A percentile compares a stretch with the other conserved stretches of the same genome.
phyloP scores from a whole-genome alignment of 352 stramenopile species.

The Saprolegnia parasitica region DNA sequence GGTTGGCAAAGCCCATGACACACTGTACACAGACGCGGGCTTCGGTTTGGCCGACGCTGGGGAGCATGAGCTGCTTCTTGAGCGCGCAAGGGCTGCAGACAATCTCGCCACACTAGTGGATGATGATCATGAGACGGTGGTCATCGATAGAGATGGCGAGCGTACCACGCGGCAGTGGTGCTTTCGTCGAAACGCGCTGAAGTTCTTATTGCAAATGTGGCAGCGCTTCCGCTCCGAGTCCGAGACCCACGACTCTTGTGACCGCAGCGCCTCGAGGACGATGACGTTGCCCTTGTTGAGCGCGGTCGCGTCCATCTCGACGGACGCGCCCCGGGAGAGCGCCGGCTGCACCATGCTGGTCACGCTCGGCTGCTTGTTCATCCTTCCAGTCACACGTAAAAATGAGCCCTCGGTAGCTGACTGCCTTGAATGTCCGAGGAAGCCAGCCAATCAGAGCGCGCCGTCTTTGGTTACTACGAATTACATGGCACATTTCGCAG shows the following conservation, averaged over 20 bases:
- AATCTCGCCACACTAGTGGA: constrained; percentile 69
- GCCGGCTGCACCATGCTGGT: neutral
- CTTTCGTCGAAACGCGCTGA: constrained; percentile 84
- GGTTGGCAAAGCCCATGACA: neutral
- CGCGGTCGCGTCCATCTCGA: constrained; percentile 37
- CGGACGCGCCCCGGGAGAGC: neutral
- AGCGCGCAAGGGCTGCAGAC: constrained; percentile 83
- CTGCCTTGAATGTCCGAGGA: too few species aligned
- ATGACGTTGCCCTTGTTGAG: constrained; percentile 42
- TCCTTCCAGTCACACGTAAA: constrained; percentile 1
- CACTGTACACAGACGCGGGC: neutral
- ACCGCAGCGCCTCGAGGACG: constrained; percentile 78
- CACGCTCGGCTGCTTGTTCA: neutral
- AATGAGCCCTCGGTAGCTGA: neutral
- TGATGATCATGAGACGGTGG: neutral
- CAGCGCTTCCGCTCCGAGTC: constrained; percentile 85
- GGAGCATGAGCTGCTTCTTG: constrained; percentile 45
- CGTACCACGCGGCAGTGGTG: constrained; percentile 84
- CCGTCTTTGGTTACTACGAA: neutral
- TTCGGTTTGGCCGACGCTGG: neutral
- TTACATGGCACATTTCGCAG: neutral
- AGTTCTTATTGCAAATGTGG: constrained; percentile 86
- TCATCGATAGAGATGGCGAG: neutral
- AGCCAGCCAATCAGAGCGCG: neutral
- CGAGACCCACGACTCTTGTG: constrained; percentile 85